Conservation (phyloP, 2,329 filamentous ascomycete genomes). For the Beauveria sp. region DNA sequence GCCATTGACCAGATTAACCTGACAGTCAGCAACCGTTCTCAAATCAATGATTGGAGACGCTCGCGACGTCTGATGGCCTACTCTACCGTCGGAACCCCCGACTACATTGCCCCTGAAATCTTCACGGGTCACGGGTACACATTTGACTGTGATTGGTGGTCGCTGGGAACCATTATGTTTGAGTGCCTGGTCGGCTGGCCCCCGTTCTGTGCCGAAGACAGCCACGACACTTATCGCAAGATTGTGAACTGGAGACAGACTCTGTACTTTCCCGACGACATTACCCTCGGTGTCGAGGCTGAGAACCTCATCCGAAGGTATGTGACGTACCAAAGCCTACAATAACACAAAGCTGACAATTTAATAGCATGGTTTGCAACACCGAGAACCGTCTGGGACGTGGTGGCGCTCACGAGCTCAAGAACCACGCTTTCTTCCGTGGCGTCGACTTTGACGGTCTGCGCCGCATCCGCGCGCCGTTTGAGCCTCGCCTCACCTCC, state of each 20-base stretch:
- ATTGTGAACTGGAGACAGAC: conserved; percentile 98
- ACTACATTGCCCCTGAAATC: conserved; percentile 98
- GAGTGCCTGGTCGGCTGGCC: conserved; percentile 98
- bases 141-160: conserved; percentile 99
- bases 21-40: conserved; percentile 92
- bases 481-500: conserved; percentile 86
- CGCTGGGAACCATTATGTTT: conserved; percentile 97
- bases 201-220: conserved; percentile 96
- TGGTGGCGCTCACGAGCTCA: conserved; percentile 84
- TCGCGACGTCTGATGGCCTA: conserved; percentile 94
- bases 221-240: conserved; percentile 96
- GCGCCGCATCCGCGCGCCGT: conserved; percentile 86
- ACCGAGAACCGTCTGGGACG: conserved; percentile 85
- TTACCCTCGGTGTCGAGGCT: conserved; percentile 78
- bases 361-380: conserved; percentile 80
- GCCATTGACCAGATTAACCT: conserved; percentile 97
- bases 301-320: conserved; percentile 90
- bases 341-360: conserved; percentile 11
- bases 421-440: conserved; percentile 89
- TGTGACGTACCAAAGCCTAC: conserved; percentile 21
- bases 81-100: conserved; percentile 93
- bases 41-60: conserved; percentile 98
- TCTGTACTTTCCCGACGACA: conserved; percentile 92
- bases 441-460: conserved; percentile 93
- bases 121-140: conserved; percentile 95